A percentile compares a stretch with the other conserved stretches of the same genome.
These are phyloP conservation scores for bread wheat (Triticum aestivum) DNA, from an alignment of 176 grass and related monocot species.

Conservation along the genomic window DNA sequence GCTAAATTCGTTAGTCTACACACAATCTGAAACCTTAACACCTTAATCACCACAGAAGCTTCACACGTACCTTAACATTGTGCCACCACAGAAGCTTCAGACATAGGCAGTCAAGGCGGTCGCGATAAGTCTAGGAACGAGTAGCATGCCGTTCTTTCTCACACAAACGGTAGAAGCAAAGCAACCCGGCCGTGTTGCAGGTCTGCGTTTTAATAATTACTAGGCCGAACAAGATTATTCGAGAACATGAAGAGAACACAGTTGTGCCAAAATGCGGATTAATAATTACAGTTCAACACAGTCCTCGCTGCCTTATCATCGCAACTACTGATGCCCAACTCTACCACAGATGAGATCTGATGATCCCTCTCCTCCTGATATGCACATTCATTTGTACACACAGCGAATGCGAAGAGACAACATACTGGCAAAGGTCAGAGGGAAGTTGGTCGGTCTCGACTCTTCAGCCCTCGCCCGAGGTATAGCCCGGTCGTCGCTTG, in stretches of 20 bases:
- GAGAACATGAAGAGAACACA: constrained; percentile 8
- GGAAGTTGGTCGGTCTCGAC: background rate
- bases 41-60: too few relatives aligned
- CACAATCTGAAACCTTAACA: too few relatives aligned
- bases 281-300: constrained; percentile 44
- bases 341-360: constrained; percentile 5
- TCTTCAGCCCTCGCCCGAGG: constrained; percentile 29
- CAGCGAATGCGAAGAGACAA: constrained; percentile 12
- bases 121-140: too few relatives aligned
- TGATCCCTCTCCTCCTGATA: constrained; percentile 13
- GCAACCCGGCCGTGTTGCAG: too few relatives aligned
- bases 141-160: too few relatives aligned
- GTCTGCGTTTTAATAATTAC: background rate
- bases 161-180: too few relatives aligned
- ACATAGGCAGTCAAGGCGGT: too few relatives aligned
- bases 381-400: constrained; percentile 31
- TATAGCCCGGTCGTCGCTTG: constrained; percentile 51
- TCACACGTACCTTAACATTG: too few relatives aligned
- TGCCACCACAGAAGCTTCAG: too few relatives aligned
- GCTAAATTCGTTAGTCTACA: too few relatives aligned
- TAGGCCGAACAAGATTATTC: constrained; percentile 3
- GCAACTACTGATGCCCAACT: constrained; percentile 37
- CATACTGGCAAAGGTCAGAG: background rate
- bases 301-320: constrained; percentile 28
- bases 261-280: constrained; percentile 10